Evolutionary conservation across 768 basidiomycete species (phyloP).

Genomic region (Mrakia frigida): DNA sequence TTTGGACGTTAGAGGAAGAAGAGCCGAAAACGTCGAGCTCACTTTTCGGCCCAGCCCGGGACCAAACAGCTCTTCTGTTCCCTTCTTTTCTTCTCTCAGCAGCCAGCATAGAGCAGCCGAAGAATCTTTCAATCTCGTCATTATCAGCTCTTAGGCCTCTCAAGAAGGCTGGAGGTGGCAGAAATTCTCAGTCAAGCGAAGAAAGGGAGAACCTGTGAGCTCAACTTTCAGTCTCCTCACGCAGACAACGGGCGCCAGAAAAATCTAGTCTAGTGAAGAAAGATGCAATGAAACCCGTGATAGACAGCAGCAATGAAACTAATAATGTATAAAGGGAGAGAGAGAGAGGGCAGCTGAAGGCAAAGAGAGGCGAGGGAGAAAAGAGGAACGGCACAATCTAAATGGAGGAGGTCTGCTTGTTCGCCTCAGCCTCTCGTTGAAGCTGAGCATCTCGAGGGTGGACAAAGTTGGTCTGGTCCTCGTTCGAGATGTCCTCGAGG

Average conservation of each 20-base stretch:
- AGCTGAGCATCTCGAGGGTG: not conserved
- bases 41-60: not conserved
- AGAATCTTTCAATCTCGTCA: too few species aligned
- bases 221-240: too few species aligned
- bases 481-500: slow-evolving; percentile 40
- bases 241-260: too few species aligned
- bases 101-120: too few species aligned
- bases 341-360: not conserved
- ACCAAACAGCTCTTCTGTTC: too few species aligned
- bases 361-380: not conserved
- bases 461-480: slow-evolving; percentile 38
- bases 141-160: too few species aligned
- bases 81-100: too few species aligned
- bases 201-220: too few species aligned
- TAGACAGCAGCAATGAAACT: slow-evolving; percentile 16
- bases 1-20: not conserved
- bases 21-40: not conserved
- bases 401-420: slow-evolving; percentile 1
- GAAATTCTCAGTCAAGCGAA: too few species aligned
- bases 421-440: not conserved
- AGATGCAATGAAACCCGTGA: slow-evolving; percentile 1
- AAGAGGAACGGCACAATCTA: not conserved
- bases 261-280: not conserved
- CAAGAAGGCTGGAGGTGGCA: too few species aligned
- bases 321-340: slow-evolving; percentile 1